Conservation (phyloP, 1,139 yeast species). For the Taphrina betulina region DNA sequence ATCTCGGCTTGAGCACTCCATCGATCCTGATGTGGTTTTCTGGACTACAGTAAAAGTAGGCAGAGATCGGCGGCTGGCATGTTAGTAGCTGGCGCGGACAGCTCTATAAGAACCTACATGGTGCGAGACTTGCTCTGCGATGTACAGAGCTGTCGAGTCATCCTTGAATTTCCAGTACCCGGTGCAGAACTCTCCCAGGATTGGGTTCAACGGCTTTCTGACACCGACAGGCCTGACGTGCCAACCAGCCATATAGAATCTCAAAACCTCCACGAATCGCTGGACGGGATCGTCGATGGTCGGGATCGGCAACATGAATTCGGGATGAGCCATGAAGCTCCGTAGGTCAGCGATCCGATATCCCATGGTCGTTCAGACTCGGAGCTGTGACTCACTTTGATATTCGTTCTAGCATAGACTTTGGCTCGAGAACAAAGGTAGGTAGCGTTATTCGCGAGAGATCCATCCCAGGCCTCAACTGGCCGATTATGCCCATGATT, state of each 20-base stretch:
- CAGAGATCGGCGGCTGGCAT: constrained; percentile 64
- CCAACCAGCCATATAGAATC: constrained; percentile 95
- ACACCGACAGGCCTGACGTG: constrained; percentile 98
- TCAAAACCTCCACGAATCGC: constrained; percentile 62
- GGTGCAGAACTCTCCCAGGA: constrained; percentile 82
- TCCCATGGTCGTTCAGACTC: not conserved
- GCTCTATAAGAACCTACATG: constrained; percentile 47
- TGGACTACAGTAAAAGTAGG: constrained; percentile 86
- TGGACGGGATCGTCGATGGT: constrained; percentile 54
- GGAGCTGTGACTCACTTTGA: constrained; percentile 64
- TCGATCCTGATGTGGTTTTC: constrained; percentile 78
- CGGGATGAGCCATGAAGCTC: constrained; percentile 61
- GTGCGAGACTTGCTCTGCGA: constrained; percentile 93
- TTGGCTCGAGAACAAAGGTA: constrained; percentile 88
- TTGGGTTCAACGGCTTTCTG: constrained; percentile 93
- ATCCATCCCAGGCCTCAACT: constrained; percentile 76
- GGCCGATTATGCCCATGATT: constrained; percentile 29
- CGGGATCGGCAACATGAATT: constrained; percentile 69
- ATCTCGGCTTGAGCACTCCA: constrained; percentile 82
- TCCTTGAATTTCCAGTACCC: constrained; percentile 90
- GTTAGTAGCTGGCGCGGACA: not conserved
- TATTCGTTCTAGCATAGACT: constrained; percentile 92
- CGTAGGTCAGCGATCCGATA: not conserved
- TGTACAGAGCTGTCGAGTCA: constrained; percentile 53
- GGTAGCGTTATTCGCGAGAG: constrained; percentile 87